Percentiles rank a stretch among this genome's conserved stretches.
These are phyloP conservation scores for Exophiala calicioides DNA, from an alignment of 2,329 filamentous ascomycete species.

Conservation along the genomic window DNA sequence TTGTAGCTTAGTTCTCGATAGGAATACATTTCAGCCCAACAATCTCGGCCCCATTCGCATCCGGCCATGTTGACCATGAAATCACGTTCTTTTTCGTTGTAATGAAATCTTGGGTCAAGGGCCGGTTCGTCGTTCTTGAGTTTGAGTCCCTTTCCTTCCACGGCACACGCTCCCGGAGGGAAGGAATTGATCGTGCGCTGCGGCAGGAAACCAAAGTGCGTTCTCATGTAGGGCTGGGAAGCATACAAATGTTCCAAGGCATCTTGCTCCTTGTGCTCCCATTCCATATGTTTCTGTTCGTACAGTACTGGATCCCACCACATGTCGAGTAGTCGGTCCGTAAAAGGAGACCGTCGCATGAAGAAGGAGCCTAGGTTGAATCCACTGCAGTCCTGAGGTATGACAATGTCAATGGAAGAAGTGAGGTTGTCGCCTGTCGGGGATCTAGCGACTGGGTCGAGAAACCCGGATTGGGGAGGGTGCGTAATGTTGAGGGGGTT, in stretches of 20 bases:
- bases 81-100: conserved; percentile 79
- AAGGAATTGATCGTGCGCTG: conserved; percentile 95
- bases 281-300: conserved; percentile 98
- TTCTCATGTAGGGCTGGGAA: conserved; percentile 88
- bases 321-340: conserved; percentile 85
- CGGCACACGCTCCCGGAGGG: conserved; percentile 80
- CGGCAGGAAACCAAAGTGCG: conserved; percentile 82
- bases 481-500: conserved; percentile 94
- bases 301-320: conserved; percentile 99
- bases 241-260: conserved; percentile 89
- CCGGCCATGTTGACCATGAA: conserved; percentile 99
- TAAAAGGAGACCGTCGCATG: conserved; percentile 79
- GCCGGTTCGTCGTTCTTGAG: conserved; percentile 14
- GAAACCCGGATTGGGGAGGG: conserved; percentile 70
- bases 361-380: conserved; percentile 99
- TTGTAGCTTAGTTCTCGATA: conserved; percentile 89
- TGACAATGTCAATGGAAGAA: conserved; percentile 79
- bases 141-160: conserved; percentile 10
- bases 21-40: conserved; percentile 96
- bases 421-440: conserved; percentile 73
- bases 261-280: conserved; percentile 99
- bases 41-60: conserved; percentile 94
- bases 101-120: conserved; percentile 75
- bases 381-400: conserved; percentile 91
- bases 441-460: conserved; percentile 74